phyloP scores from a whole-genome alignment of 23 red algal species.

The Gracilaria domingensis region DNA sequence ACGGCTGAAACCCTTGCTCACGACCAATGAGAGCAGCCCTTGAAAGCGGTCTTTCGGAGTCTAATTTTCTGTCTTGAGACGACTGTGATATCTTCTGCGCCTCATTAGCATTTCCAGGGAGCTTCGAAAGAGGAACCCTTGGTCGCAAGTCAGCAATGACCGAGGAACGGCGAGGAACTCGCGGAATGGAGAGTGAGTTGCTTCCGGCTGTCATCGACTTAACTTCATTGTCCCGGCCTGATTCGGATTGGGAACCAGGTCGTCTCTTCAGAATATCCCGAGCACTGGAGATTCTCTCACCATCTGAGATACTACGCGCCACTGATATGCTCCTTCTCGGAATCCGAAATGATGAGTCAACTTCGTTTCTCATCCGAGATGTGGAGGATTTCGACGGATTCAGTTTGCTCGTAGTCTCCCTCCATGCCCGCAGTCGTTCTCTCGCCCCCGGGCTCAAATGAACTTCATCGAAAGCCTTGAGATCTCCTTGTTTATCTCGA shows the following conservation, averaged over 20 bases:
- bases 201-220: background rate
- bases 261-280: background rate
- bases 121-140: background rate
- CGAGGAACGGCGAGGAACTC: slow-evolving; percentile 16
- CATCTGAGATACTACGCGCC: background rate
- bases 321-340: background rate
- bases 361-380: background rate
- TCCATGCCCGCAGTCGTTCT: slow-evolving; percentile 17
- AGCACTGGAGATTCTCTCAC: background rate
- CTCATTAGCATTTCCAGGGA: background rate
- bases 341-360: slow-evolving; percentile 12
- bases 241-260: background rate
- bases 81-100: background rate
- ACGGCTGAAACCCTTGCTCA: slow-evolving; percentile 43
- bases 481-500: background rate
- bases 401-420: background rate
- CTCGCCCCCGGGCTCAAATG: background rate
- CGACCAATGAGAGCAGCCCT: slow-evolving; percentile 9
- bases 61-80: background rate
- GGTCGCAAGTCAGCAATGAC: slow-evolving; percentile 9
- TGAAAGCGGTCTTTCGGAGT: background rate
- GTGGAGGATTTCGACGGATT: background rate
- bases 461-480: background rate
- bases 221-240: background rate
- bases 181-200: background rate